phyloP scores from a whole-genome alignment of 202 grass and related monocot genomes.

The Dendrocalamus latiflorus region DNA sequence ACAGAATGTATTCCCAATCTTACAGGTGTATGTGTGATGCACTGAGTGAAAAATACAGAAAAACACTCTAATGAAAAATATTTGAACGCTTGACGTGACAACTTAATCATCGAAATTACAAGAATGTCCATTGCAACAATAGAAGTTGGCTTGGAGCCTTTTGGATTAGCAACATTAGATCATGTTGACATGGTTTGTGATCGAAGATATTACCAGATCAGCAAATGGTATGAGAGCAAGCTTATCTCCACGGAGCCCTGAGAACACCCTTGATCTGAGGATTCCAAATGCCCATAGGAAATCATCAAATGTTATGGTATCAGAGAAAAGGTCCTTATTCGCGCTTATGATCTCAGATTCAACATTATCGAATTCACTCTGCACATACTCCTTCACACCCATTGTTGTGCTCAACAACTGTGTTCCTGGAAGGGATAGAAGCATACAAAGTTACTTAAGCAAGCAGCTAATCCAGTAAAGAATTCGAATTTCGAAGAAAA shows the following conservation, averaged over 20 bases:
- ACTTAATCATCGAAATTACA: not conserved
- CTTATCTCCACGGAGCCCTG: slow-evolving; percentile 77
- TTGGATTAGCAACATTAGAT: not conserved
- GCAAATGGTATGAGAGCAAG: slow-evolving; percentile 91
- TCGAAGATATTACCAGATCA: slow-evolving; percentile 64
- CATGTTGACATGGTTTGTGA: not conserved
- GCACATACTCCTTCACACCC: slow-evolving; percentile 81
- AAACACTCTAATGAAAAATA: not conserved
- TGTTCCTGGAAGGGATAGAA: slow-evolving; percentile 59
- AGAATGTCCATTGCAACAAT: not conserved
- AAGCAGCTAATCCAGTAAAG: not conserved
- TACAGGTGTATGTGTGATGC: not conserved
- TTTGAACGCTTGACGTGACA: not conserved
- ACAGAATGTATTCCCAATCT: not conserved
- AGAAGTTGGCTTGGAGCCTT: not conserved
- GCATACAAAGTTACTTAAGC: not conserved
- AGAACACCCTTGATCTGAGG: slow-evolving; percentile 87
- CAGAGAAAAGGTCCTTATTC: slow-evolving; percentile 79
- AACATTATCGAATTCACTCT: slow-evolving; percentile 69
- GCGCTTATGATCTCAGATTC: slow-evolving; percentile 57
- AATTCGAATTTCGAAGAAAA: not conserved
- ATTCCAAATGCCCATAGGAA: slow-evolving; percentile 92
- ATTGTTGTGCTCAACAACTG: slow-evolving; percentile 83
- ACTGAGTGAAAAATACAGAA: not conserved
- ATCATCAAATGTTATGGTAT: slow-evolving; percentile 57